Conservation (phyloP, 1,284 basidiomycete species). For the Lignosus rhinocerotis region DNA sequence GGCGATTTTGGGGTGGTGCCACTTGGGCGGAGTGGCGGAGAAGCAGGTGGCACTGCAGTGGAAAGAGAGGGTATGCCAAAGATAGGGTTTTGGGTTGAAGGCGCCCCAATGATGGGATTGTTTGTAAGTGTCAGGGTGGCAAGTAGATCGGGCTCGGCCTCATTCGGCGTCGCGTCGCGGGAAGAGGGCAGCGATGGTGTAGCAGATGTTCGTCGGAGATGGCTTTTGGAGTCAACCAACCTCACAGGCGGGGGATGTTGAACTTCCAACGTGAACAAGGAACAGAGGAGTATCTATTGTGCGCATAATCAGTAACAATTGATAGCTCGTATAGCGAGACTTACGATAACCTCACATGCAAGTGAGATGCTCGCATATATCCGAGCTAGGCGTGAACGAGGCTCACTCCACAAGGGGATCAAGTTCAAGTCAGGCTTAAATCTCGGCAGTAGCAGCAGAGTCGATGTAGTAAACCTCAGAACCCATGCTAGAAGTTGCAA, state of each 20-base stretch:
- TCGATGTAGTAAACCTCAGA: slow-evolving; percentile 52
- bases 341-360: slow-evolving; percentile 6
- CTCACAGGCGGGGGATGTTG: slow-evolving; percentile 67
- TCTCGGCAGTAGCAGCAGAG: slow-evolving; percentile 45
- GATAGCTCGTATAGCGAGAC: background rate
- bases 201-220: slow-evolving; percentile 21
- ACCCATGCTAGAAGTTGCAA: slow-evolving; percentile 61
- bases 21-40: slow-evolving; percentile 15
- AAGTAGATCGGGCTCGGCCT: slow-evolving; percentile 55
- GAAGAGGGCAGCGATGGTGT: slow-evolving; percentile 32
- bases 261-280: slow-evolving; percentile 54
- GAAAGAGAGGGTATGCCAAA: slow-evolving; percentile 66
- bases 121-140: slow-evolving; percentile 64
- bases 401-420: slow-evolving; percentile 37
- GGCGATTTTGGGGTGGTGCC: slow-evolving; percentile 19
- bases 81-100: slow-evolving; percentile 43
- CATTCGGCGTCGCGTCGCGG: slow-evolving; percentile 27
- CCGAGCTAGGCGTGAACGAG: slow-evolving; percentile 37
- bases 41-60: slow-evolving; percentile 25
- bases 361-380: slow-evolving; percentile 43
- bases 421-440: slow-evolving; percentile 42
- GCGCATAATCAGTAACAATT: background rate
- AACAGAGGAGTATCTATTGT: slow-evolving; percentile 49
- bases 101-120: slow-evolving; percentile 48
- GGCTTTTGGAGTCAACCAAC: slow-evolving; percentile 46